Evolutionary conservation across 2,329 filamentous ascomycete species (phyloP).

Genomic region (Aspergillus sergii): DNA sequence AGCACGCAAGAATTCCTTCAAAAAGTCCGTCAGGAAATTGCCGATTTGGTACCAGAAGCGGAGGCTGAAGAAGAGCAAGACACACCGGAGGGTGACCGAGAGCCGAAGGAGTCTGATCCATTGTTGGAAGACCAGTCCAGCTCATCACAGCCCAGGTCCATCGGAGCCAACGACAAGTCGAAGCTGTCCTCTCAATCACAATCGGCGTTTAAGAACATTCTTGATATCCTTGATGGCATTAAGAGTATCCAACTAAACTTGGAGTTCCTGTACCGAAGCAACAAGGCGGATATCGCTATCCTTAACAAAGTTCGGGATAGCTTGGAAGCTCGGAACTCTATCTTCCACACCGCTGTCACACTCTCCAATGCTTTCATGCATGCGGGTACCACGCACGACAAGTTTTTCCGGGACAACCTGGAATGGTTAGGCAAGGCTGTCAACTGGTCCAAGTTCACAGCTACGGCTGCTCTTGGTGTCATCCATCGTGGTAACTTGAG

Average conservation of each 20-base stretch:
- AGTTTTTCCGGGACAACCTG: conserved; percentile 96
- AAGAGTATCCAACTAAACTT: conserved; percentile 94
- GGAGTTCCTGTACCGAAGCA: conserved; percentile 94
- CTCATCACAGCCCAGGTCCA: conserved; percentile 42
- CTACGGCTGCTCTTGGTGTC: conserved; percentile 91
- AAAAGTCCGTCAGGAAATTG: conserved; percentile 82
- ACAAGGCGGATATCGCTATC: conserved; percentile 87
- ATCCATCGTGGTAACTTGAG: conserved; percentile 95
- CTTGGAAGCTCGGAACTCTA: conserved; percentile 92
- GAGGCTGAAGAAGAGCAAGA: conserved; percentile 40
- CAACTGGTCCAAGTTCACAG: conserved; percentile 99
- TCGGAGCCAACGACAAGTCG: conserved; percentile 37
- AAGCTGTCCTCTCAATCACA: conserved; percentile 52
- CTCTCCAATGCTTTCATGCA: conserved; percentile 99
- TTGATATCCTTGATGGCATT: conserved; percentile 75
- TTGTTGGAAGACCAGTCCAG: conserved; percentile 55
- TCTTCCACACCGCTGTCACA: conserved; percentile 96
- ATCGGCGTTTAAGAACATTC: conserved; percentile 60
- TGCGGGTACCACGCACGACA: conserved; percentile 95
- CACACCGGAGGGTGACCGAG: conserved; percentile 49
- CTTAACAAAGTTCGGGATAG: conserved; percentile 96
- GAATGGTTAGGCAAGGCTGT: conserved; percentile 98
- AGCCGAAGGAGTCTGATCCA: conserved; percentile 61
- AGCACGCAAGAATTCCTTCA: conserved; percentile 95
- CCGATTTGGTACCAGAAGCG: conserved; percentile 54